These are phyloP conservation scores for Craspedostauros australis DNA, from an alignment of 108 stramenopile species.

Conservation along the genomic window DNA sequence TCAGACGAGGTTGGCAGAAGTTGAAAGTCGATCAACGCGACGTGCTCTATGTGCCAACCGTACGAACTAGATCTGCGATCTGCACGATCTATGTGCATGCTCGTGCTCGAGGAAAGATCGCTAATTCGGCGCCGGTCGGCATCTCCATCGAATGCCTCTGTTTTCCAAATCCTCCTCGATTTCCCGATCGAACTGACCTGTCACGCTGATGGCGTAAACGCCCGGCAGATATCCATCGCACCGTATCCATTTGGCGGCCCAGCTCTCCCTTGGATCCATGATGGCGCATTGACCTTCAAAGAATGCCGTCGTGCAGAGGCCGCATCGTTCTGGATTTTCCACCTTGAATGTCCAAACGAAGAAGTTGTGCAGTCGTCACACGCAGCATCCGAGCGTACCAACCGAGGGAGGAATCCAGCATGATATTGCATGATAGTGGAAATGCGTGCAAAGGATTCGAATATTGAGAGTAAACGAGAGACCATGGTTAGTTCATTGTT, in stretches of 20 bases:
- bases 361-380: too few species aligned
- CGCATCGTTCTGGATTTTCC: conserved; percentile 61
- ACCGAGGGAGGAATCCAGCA: too few species aligned
- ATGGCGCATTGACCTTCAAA: conserved; percentile 82
- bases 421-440: too few species aligned
- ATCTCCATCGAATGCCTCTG: conserved; percentile 78
- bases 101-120: neutral
- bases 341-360: conserved; percentile 26
- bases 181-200: conserved; percentile 75
- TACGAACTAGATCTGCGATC: too few species aligned
- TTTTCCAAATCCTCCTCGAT: conserved; percentile 83
- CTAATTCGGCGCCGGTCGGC: conserved; percentile 36
- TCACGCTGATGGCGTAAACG: conserved; percentile 79
- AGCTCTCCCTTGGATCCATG: conserved; percentile 86
- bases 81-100: too few species aligned
- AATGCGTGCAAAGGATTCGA: too few species aligned
- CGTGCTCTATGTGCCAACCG: too few species aligned
- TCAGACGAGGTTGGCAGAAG: too few species aligned
- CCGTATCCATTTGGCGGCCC: conserved; percentile 88
- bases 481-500: too few species aligned
- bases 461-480: too few species aligned
- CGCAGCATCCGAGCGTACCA: too few species aligned
- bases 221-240: conserved; percentile 71
- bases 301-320: conserved; percentile 78
- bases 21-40: too few species aligned